Evolutionary conservation across 2,329 filamentous ascomycete genomes (phyloP), one percentile per base, ranked within the genome.

Genomic region (Penicillium sp.): DNA sequence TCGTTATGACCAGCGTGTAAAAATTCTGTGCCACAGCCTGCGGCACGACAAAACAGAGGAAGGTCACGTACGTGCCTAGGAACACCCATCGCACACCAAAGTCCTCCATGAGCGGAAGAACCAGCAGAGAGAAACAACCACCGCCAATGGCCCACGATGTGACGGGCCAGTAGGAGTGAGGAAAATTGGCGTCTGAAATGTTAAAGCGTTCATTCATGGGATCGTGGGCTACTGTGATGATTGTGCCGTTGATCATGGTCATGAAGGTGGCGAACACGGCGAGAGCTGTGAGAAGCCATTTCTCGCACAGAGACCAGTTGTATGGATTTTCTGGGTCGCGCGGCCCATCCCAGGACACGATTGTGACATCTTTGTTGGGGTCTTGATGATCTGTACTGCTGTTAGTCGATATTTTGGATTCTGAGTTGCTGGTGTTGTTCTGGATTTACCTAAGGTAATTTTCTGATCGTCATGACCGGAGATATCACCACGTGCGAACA

Each of bases 11-110:
- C 5, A 80, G 55, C 0, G 78, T 79, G 10, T 76, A 76, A 48
- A 79, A 79, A 56, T 78, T 79, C 14, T 70, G 70, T 0, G 78
- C 77, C 9, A 79, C 53, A 0, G 72, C 76, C 54, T 76, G 75
- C 0, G 76, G 75, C 10, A 80, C 67, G 6, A 77, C 63, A 55
- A 78, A 79, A 20, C 77, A 68, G 26, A 77, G 66, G 37, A 79
- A 69, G 8, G 69, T 48, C 7, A 70, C 57, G 54, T 77, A 76
- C 5, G 73, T 65, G 16, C 56, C 62, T 35, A 78, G 55, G 50
- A 77, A 79, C 9, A 75, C 76, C 58, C 68, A 70, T 55, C 72
- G 66, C 7, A 77, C 68, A 22, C 77, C 77, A 52, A 75, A 76
- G 39, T 74, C 70, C 57, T 79, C 71, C 63, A 69, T 72, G 18